Conservation (phyloP, 1,284 basidiomycete species). For the Fistulinella cinereoalba region DNA sequence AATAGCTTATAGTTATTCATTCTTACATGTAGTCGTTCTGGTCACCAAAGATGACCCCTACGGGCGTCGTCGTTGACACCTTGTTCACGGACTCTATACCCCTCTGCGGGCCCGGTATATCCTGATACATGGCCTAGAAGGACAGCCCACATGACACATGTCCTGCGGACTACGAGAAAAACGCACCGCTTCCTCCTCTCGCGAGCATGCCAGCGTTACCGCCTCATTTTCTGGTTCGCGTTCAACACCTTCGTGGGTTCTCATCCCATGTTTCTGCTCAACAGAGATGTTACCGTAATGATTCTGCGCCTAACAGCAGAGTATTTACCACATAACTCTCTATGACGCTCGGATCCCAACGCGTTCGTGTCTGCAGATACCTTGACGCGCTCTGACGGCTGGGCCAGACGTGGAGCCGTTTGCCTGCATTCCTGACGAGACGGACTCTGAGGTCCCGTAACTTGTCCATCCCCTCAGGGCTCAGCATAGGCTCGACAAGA, state of each 20-base stretch:
- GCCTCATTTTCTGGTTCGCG: constrained; percentile 30
- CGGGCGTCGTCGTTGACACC: constrained; percentile 39
- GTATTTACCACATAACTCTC: constrained; percentile 46
- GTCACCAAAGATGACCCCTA: constrained; percentile 51
- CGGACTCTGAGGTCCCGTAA: constrained; percentile 38
- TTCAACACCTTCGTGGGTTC: constrained; percentile 34
- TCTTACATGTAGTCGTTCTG: constrained; percentile 50
- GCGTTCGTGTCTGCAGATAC: constrained; percentile 35
- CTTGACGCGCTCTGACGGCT: constrained; percentile 39
- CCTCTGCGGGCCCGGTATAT: constrained; percentile 42
- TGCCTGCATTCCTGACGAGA: constrained; percentile 45
- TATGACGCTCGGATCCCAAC: constrained; percentile 50
- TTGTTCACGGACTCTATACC: constrained; percentile 45
- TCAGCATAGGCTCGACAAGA: constrained; percentile 56
- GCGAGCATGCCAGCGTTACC: constrained; percentile 51
- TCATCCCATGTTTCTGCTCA: constrained; percentile 45
- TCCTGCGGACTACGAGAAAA: neutral
- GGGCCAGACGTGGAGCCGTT: constrained; percentile 49
- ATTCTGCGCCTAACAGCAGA: constrained; percentile 12
- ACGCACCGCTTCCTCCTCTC: constrained; percentile 54
- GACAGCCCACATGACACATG: neutral
- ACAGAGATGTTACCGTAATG: neutral
- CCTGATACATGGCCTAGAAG: constrained; percentile 30
- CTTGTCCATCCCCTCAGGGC: constrained; percentile 42
- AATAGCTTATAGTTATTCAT: neutral